Evolutionary conservation across 495 filamentous ascomycete genomes (phyloP).

Genomic region (Chaetomium tenue): DNA sequence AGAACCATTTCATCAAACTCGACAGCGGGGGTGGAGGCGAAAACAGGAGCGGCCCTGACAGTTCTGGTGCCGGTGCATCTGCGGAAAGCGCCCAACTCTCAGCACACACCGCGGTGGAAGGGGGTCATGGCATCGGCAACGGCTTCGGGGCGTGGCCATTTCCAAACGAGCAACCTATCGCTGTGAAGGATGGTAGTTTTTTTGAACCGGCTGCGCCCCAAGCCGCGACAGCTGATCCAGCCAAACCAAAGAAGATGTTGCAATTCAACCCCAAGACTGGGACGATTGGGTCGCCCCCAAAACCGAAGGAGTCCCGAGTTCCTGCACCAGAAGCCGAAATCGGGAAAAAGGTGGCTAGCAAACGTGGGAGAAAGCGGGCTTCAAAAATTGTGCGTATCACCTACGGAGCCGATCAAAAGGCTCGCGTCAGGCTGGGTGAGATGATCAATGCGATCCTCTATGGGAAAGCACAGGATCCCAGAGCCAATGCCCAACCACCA

Average conservation of each 20-base stretch:
- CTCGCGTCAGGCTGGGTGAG: slow-evolving; percentile 38
- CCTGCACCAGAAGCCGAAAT: not conserved
- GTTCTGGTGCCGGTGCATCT: not conserved
- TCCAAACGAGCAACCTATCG: not conserved
- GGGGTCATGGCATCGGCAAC: too few relatives aligned
- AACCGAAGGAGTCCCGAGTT: slow-evolving; percentile 26
- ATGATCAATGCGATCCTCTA: slow-evolving; percentile 38
- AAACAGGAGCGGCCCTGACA: not conserved
- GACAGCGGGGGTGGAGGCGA: slow-evolving; percentile 11
- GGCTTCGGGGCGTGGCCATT: not conserved
- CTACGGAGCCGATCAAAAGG: slow-evolving; percentile 38
- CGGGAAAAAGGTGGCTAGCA: slow-evolving; percentile 9
- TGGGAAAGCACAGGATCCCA: slow-evolving; percentile 11
- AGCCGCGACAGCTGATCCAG: not conserved
- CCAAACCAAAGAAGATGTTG: slow-evolving; percentile 48
- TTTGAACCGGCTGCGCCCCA: not conserved
- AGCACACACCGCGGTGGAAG: not conserved
- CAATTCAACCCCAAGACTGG: slow-evolving; percentile 51
- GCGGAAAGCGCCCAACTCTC: not conserved
- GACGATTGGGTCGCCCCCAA: slow-evolving; percentile 56
- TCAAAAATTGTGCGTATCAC: slow-evolving; percentile 33
- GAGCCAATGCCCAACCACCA: slow-evolving; percentile 16
- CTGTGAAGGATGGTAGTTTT: not conserved
- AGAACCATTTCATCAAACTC: slow-evolving; percentile 21
- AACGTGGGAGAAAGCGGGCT: slow-evolving; percentile 19